Evolutionary conservation across 306 rosid species (phyloP).

Genomic region (Trifolium subterraneum): DNA sequence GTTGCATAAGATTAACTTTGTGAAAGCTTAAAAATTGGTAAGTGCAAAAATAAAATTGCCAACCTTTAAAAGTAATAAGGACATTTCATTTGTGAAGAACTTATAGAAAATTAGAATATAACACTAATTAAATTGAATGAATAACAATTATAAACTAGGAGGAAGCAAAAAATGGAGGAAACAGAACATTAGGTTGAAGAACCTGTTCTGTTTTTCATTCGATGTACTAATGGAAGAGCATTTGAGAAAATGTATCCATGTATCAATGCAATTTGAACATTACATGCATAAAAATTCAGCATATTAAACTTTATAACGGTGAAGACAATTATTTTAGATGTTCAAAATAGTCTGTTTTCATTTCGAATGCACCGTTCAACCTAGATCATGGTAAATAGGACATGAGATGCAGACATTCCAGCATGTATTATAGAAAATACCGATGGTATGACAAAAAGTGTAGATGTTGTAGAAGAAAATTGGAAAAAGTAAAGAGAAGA

Average conservation of each 20-base stretch:
- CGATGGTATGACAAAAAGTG: background rate
- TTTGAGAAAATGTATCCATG: background rate
- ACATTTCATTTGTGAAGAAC: constrained; percentile 29
- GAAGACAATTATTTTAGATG: constrained; percentile 21
- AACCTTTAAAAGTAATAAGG: constrained; percentile 23
- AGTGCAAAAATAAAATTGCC: background rate
- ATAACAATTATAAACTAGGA: constrained; percentile 9
- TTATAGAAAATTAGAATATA: constrained; percentile 28
- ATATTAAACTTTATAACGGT: background rate
- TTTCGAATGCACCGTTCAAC: constrained; percentile 25
- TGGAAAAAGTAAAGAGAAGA: constrained; percentile 16
- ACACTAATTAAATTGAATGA: constrained; percentile 14
- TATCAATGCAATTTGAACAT: background rate
- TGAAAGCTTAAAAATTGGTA: constrained; percentile 34
- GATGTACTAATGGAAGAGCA: constrained; percentile 23
- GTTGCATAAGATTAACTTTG: constrained; percentile 7
- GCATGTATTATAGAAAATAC: background rate
- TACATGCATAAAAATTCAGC: constrained; percentile 6
- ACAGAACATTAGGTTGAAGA: constrained; percentile 22
- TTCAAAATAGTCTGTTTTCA: constrained; percentile 15
- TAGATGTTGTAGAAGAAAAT: constrained; percentile 11
- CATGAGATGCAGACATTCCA: background rate
- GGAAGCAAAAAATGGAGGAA: constrained; percentile 13
- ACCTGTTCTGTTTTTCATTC: constrained; percentile 2
- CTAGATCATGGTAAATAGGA: constrained; percentile 25